Evolutionary conservation across 202 grass and related monocot species (phyloP).

Genomic region (Eragrostis tef): DNA sequence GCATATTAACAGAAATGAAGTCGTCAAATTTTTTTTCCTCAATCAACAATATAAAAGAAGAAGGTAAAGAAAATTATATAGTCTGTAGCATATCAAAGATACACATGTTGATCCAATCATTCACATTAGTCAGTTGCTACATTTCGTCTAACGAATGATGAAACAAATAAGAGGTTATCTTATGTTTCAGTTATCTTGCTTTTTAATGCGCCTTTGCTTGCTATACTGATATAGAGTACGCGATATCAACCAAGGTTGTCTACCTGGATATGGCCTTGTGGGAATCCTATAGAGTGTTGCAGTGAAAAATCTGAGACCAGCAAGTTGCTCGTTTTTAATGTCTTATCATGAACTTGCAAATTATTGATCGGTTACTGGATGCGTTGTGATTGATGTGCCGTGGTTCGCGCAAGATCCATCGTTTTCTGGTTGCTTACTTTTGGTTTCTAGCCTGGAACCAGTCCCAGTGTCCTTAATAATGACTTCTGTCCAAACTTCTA

Average conservation of each 20-base stretch:
- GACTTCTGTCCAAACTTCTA: neutral
- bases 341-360: neutral
- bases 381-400: neutral
- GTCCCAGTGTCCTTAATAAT: neutral
- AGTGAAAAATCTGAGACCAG: conserved; percentile 13
- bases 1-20: neutral
- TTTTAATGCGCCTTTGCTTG: neutral
- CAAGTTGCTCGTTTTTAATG: neutral
- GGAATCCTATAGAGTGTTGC: neutral
- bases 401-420: neutral
- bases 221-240: neutral
- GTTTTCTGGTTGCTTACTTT: neutral
- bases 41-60: neutral
- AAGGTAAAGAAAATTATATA: neutral
- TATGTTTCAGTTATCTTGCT: neutral
- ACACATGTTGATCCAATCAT: neutral
- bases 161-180: neutral
- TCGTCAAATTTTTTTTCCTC: neutral
- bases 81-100: neutral
- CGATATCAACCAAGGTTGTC: neutral
- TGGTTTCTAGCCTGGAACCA: neutral
- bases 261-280: neutral
- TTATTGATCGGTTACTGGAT: neutral
- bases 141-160: neutral
- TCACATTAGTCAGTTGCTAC: neutral